Conservation (phyloP, 2,329 filamentous ascomycete species). For the Zopfia rhizophila region DNA sequence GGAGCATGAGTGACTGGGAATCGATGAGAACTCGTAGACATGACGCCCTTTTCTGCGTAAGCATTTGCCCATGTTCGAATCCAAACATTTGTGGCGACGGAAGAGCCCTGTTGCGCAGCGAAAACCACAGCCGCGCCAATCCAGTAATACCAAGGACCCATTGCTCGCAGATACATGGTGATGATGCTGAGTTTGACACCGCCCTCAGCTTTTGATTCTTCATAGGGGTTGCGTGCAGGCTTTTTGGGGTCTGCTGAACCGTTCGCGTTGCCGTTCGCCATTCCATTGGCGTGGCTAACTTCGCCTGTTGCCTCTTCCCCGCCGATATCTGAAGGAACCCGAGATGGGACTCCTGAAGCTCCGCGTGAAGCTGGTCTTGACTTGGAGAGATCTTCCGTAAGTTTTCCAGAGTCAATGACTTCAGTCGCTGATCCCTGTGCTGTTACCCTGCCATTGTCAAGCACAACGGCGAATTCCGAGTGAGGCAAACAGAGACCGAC, state of each 20-base stretch:
- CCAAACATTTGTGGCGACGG: conserved; percentile 92
- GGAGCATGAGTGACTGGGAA: conserved; percentile 56
- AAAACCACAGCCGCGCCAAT: conserved; percentile 79
- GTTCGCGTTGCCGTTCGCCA: conserved; percentile 58
- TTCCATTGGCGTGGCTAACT: conserved; percentile 59
- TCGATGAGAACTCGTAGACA: conserved; percentile 39
- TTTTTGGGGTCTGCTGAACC: conserved; percentile 54
- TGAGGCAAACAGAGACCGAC: conserved; percentile 85
- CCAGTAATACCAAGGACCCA: conserved; percentile 99
- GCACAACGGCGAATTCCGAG: conserved; percentile 81
- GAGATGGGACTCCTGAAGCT: conserved; percentile 79
- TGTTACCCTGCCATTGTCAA: conserved; percentile 85
- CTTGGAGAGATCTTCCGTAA: conserved; percentile 86
- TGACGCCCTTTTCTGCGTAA: conserved; percentile 67
- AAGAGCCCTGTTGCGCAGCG: conserved; percentile 81
- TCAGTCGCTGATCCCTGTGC: conserved; percentile 81
- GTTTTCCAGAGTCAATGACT: conserved; percentile 84
- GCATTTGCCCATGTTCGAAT: conserved; percentile 95
- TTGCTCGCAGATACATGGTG: conserved; percentile 82
- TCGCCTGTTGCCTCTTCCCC: conserved; percentile 61
- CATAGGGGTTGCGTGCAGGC: conserved; percentile 61
- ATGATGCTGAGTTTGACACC: conserved; percentile 91
- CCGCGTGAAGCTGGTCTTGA: conserved; percentile 75
- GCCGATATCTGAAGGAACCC: conserved; percentile 78
- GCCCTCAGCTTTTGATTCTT: conserved; percentile 83